Evolutionary conservation across 495 filamentous ascomycete genomes (phyloP), one percentile per base, ranked within the genome.

Genomic region (Hypoxylon perforatum): DNA sequence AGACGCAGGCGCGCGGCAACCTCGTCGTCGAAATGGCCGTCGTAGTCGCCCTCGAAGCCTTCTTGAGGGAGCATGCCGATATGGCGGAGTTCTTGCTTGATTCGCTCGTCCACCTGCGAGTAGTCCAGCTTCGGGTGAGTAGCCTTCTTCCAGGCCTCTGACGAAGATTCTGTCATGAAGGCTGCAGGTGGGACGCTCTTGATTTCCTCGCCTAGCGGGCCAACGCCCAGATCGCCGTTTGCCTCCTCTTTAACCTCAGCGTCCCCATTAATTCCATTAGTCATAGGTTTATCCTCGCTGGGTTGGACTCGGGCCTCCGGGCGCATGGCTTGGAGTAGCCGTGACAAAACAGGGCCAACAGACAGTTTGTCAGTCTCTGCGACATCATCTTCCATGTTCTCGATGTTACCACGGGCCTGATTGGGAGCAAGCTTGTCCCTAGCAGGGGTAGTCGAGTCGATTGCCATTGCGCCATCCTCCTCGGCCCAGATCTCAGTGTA

Each of bases 401-500:
- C 95, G 30, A 95, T 91, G 57, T 74, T 91, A 28, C 95, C 95
- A 10, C 92, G 88, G 5, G 93, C 81, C 73, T 95, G 88, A 73
- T 97, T 97, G 1, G 92, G 80, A 14, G 90, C 86, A 1, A 92
- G 78, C 60, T 86, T 88, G 51, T 91, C 88, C 38, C 82, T 80
- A 11, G 84, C 82, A 3, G 84, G 79, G 17, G 81, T 79, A 3
- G 81, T 75, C 9, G 82, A 84, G 62, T 94, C 91, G 17, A 90
- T 75, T 12, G 87, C 85, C 81, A 91, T 88, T 7, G 85, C 76
- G 2, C 92, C 91, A 67, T 99, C 95, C 69, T 99, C 95, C 64
- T 96, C 92, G 1, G 92, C 88, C 96, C 96, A 99, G 4, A 92
- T 80, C 59, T 97, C 93, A 10, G 84, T 88, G 77, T 98, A 98